Conservation (phyloP, 352 stramenopile species). For the Phytopythium mirpurense region DNA sequence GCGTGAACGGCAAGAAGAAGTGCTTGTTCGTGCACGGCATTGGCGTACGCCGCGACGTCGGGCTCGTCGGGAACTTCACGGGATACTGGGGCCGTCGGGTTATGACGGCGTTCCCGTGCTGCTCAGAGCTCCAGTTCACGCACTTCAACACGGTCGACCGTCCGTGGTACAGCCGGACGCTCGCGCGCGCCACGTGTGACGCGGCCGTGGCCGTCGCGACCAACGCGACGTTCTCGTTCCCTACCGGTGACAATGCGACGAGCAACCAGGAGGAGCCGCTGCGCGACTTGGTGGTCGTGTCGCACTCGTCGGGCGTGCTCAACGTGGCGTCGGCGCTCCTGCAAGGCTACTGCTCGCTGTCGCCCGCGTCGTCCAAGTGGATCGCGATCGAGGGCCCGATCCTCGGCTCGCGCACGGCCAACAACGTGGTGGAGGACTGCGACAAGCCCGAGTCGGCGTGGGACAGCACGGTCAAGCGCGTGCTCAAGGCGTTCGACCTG, state of each 20-base stretch:
- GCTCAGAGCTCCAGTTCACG: constrained; percentile 23
- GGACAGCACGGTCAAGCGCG: constrained; percentile 4
- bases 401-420: constrained; percentile 16
- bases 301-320: constrained; percentile 38
- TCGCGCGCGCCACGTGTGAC: constrained; percentile 18
- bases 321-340: constrained; percentile 22
- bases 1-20: constrained; percentile 13
- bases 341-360: constrained; percentile 22
- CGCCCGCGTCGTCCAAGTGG: constrained; percentile 25
- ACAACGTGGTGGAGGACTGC: constrained; percentile 14
- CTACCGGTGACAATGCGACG: not conserved
- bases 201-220: constrained; percentile 10
- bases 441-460: constrained; percentile 5
- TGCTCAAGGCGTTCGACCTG: constrained; percentile 15
- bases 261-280: not conserved
- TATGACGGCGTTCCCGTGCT: constrained; percentile 15
- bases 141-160: constrained; percentile 25
- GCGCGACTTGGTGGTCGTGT: constrained; percentile 22
- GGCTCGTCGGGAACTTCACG: constrained; percentile 15
- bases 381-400: constrained; percentile 33
- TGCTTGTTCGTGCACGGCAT: constrained; percentile 49
- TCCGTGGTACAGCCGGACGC: constrained; percentile 19
- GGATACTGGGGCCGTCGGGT: constrained; percentile 20
- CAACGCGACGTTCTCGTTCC: constrained; percentile 14
- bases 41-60: constrained; percentile 19